Percentiles rank a stretch among this genome's conserved stretches.
Evolutionary conservation across 164 flowering plant species (phyloP).

Genomic region (Nelumbo lutea): DNA sequence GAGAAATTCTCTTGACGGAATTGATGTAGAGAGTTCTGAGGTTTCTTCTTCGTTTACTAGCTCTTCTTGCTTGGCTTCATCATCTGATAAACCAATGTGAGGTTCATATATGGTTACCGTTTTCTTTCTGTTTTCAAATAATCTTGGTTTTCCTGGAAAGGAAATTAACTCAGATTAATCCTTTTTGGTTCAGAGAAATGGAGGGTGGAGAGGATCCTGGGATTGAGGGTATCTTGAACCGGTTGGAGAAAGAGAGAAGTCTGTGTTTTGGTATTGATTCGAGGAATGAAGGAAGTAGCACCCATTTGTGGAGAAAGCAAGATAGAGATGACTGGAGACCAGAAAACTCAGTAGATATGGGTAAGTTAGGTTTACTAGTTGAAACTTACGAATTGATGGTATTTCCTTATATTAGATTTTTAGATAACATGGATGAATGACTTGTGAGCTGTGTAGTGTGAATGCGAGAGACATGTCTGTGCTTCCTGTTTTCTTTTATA

Average conservation of each 20-base stretch:
- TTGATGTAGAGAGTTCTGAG: conserved; percentile 14
- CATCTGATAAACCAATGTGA: conserved; percentile 53
- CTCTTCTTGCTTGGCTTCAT: conserved; percentile 20
- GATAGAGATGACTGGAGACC: conserved; percentile 13
- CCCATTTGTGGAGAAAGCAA: conserved; percentile 8
- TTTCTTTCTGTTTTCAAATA: neutral
- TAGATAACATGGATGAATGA: neutral
- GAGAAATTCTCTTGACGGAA: conserved; percentile 12
- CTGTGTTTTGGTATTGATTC: conserved; percentile 33
- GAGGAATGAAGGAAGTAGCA: conserved; percentile 20
- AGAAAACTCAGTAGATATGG: conserved; percentile 16
- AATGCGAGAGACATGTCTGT: neutral
- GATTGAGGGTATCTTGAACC: conserved; percentile 67
- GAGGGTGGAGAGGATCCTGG: conserved; percentile 43
- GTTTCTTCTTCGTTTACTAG: conserved; percentile 16
- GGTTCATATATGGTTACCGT: conserved; percentile 10
- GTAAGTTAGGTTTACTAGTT: conserved; percentile 15
- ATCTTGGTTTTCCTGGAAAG: neutral
- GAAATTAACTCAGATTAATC: neutral
- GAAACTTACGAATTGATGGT: neutral
- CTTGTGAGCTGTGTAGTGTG: neutral
- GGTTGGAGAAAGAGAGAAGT: conserved; percentile 67
- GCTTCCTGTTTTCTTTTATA: neutral
- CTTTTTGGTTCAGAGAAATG: conserved; percentile 31
- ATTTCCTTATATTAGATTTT: neutral